Percentiles rank a stretch among this genome's conserved stretches.
phyloP scores from a whole-genome alignment of 2,329 filamentous ascomycete genomes.

The Zelopaecilomyces penicillatus region DNA sequence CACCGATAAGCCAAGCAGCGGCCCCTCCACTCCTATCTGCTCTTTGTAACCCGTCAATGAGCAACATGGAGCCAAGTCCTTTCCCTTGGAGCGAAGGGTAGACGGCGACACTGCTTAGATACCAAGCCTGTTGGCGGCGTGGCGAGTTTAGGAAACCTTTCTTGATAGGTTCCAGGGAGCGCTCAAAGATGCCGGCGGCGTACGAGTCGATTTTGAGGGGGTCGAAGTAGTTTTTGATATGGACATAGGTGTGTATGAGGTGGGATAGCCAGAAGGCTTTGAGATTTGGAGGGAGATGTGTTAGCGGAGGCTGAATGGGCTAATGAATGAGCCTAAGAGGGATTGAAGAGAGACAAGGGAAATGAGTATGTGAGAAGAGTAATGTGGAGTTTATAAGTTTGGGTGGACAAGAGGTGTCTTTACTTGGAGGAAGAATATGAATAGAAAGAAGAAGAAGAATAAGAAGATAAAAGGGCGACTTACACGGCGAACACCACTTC shows the following conservation, averaged over 20 bases:
- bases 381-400: too few relatives aligned
- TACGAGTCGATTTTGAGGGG: constrained; percentile 15
- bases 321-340: too few relatives aligned
- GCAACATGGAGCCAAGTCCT: constrained; percentile 23
- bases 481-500: constrained; percentile 25
- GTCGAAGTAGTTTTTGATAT: constrained; percentile 17
- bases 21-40: constrained; percentile 20
- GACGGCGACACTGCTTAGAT: constrained; percentile 27
- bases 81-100: constrained; percentile 21
- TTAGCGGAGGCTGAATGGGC: too few relatives aligned
- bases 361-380: not conserved
- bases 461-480: constrained; percentile 6
- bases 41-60: constrained; percentile 20
- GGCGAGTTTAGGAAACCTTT: constrained; percentile 18
- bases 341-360: not conserved
- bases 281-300: not conserved
- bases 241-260: constrained; percentile 16
- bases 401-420: too few relatives aligned
- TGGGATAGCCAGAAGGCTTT: constrained; percentile 24
- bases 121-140: constrained; percentile 24
- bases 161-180: constrained; percentile 18
- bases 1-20: constrained; percentile 24
- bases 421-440: too few relatives aligned
- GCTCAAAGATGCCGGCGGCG: constrained; percentile 16
- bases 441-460: too few relatives aligned